A percentile compares a stretch with the other conserved stretches of the same genome.
Evolutionary conservation across 306 rosid genomes (phyloP).

Genomic region (Fagus crenata): DNA sequence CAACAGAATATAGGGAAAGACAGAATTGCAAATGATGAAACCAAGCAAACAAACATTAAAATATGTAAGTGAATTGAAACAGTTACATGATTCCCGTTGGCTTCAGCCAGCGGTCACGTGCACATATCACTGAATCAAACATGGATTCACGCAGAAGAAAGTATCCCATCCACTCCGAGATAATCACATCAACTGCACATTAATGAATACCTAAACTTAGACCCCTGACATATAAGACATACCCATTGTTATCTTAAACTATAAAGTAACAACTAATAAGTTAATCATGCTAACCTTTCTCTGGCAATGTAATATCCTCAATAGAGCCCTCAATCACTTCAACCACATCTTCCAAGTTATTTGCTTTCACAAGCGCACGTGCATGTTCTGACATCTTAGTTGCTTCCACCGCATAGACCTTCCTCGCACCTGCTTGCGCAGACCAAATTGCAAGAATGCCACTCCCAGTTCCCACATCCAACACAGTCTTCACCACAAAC

Average conservation of each 20-base stretch:
- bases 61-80: conserved; percentile 12
- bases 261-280: not conserved
- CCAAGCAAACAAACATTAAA: conserved; percentile 15
- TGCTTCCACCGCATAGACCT: conserved; percentile 98
- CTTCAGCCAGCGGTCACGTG: conserved; percentile 99
- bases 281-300: conserved; percentile 64
- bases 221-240: not conserved
- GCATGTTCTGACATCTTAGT: conserved; percentile 97
- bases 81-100: conserved; percentile 93
- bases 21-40: conserved; percentile 11
- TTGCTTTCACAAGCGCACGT: conserved; percentile 68
- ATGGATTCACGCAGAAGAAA: conserved; percentile 96
- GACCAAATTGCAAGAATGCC: conserved; percentile 99
- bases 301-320: conserved; percentile 85
- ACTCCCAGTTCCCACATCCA: conserved; percentile 99
- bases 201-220: conserved; percentile 10
- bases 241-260: not conserved
- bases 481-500: conserved; percentile 67
- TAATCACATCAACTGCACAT: conserved; percentile 85
- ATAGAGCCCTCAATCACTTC: conserved; percentile 90
- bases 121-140: conserved; percentile 97
- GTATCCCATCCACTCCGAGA: conserved; percentile 99
- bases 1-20: not conserved
- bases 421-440: conserved; percentile 96
- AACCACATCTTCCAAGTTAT: conserved; percentile 63